Conservation (phyloP, 768 basidiomycete genomes). For the Candolleomyces aberdarensis region DNA sequence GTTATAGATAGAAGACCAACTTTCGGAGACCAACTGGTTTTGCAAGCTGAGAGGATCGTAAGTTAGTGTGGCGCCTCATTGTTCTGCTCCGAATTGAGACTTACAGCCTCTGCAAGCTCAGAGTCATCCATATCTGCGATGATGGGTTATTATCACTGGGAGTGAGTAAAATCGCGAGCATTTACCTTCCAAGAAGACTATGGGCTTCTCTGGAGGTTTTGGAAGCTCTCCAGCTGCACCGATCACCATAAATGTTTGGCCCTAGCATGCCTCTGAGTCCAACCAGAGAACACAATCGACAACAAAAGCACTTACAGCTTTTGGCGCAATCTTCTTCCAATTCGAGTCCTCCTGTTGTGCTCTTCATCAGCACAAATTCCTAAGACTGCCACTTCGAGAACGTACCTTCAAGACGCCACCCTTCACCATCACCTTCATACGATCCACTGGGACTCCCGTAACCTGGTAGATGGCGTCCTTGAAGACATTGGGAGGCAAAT, state of each 20-base stretch:
- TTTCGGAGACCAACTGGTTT: conserved; percentile 83
- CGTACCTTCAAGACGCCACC: conserved; percentile 84
- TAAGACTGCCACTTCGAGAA: conserved; percentile 1
- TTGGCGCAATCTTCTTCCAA: conserved; percentile 81
- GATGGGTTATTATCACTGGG: no score
- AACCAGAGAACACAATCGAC: neutral
- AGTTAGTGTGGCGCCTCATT: conserved; percentile 5
- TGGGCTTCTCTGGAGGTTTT: conserved; percentile 74
- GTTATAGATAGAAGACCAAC: conserved; percentile 29
- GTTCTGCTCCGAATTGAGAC: conserved; percentile 15
- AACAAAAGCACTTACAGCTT: conserved; percentile 52
- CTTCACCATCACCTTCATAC: conserved; percentile 98
- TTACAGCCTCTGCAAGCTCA: conserved; percentile 68
- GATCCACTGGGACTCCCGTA: conserved; percentile 85
- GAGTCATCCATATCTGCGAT: neutral
- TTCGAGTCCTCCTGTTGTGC: conserved; percentile 73
- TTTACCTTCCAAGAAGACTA: conserved; percentile 84
- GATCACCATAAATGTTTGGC: conserved; percentile 90
- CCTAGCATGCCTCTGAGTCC: conserved; percentile 38
- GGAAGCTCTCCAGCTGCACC: conserved; percentile 92
- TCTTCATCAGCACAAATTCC: neutral
- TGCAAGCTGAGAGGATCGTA: conserved; percentile 48
- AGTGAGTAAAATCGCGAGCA: neutral
- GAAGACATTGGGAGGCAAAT: conserved; percentile 67
- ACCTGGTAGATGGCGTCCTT: conserved; percentile 78